A percentile compares a stretch with the other conserved stretches of the same genome.
phyloP scores from a whole-genome alignment of 371 early-diverging fungal species.

The Lichtheimia corymbifera region DNA sequence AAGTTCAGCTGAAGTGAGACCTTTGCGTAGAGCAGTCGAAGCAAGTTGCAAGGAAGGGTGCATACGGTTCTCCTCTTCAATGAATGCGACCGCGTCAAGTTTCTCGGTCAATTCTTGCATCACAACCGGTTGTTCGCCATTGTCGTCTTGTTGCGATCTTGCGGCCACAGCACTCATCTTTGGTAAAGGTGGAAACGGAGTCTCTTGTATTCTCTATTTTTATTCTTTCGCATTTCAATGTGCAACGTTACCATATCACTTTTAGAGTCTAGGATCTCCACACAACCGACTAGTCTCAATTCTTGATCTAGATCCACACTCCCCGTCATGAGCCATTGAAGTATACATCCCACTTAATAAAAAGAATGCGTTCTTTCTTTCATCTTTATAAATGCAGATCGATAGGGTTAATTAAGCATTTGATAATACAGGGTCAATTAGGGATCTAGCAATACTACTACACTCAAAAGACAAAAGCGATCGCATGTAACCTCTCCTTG shows the following conservation, averaged over 20 bases:
- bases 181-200: too few relatives aligned
- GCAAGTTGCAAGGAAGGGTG: constrained; percentile 22
- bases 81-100: constrained; percentile 5
- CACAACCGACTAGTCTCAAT: too few relatives aligned
- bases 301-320: too few relatives aligned
- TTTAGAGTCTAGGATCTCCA: not conserved
- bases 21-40: constrained; percentile 11
- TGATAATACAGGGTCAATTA: too few relatives aligned
- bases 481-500: constrained; percentile 5
- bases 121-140: not conserved
- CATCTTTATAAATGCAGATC: too few relatives aligned
- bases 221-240: not conserved
- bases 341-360: constrained; percentile 32
- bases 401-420: too few relatives aligned
- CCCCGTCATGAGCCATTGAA: too few relatives aligned
- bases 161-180: too few relatives aligned
- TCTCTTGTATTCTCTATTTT: too few relatives aligned
- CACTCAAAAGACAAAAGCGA: too few relatives aligned
- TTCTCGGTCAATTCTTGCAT: constrained; percentile 2
- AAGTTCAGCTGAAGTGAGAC: constrained; percentile 8
- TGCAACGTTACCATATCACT: constrained; percentile 3
- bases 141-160: too few relatives aligned
- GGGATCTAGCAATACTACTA: too few relatives aligned
- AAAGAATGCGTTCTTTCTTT: not conserved
- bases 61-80: constrained; percentile 11